Conservation (phyloP, 495 filamentous ascomycete genomes). For the Xylaria bambusicola region DNA sequence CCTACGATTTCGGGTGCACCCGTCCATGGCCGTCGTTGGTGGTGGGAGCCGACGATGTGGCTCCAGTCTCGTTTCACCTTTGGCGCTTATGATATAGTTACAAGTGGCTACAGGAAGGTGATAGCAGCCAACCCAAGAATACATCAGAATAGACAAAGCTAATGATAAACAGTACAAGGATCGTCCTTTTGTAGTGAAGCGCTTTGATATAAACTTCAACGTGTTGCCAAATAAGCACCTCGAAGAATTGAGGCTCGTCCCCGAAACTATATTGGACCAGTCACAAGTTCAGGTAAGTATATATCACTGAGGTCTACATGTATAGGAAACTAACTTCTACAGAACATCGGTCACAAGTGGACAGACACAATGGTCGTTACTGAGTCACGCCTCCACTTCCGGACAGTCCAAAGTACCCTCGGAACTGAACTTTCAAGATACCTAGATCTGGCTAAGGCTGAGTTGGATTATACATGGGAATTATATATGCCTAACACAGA, state of each 20-base stretch:
- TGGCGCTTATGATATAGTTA: no score
- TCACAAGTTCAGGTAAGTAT: not conserved
- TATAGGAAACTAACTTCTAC: not conserved
- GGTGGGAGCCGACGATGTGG: not conserved
- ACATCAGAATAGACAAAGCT: no score
- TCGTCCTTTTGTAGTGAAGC: no score
- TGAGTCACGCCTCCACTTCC: conserved; percentile 7
- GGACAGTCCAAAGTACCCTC: conserved; percentile 5
- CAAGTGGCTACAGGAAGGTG: no score
- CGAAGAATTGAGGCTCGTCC: not conserved
- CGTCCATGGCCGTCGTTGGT: not conserved
- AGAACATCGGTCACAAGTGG: not conserved
- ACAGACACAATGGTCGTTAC: not conserved
- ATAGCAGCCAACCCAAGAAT: no score
- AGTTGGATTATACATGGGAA: conserved; percentile 13
- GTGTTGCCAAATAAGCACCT: not conserved
- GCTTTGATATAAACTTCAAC: not conserved
- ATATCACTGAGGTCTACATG: no score
- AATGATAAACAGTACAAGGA: no score
- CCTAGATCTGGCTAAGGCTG: not conserved
- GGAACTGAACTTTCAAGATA: conserved; percentile 3
- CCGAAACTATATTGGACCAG: not conserved
- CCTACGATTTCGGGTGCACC: not conserved
- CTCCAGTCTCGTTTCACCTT: not conserved
- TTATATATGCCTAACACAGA: not conserved